Evolutionary conservation across 1,284 basidiomycete species (phyloP).

Genomic region (Ganoderma lingzhi): DNA sequence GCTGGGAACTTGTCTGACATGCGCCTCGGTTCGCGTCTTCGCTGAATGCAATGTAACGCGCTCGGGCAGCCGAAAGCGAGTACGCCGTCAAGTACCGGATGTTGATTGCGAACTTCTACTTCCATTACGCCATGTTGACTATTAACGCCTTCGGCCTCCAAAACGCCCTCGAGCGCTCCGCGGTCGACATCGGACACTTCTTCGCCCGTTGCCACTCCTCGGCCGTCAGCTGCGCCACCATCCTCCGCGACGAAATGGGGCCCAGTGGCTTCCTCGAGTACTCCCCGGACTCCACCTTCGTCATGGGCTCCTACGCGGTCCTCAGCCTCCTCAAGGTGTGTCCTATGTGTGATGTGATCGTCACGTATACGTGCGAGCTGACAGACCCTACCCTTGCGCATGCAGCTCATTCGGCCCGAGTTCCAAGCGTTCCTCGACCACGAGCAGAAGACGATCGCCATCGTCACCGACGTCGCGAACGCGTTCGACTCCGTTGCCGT

Average conservation of each 20-base stretch:
- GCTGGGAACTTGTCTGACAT: slow-evolving; percentile 18
- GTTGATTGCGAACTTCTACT: slow-evolving; percentile 78
- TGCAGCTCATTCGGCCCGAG: slow-evolving; percentile 80
- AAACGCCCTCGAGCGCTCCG: slow-evolving; percentile 84
- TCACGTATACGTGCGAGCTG: background rate
- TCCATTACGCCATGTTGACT: slow-evolving; percentile 85
- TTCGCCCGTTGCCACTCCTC: slow-evolving; percentile 84
- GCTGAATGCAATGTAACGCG: slow-evolving; percentile 8
- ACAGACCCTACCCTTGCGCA: background rate
- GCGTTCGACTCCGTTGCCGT: slow-evolving; percentile 79
- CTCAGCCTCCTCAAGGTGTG: slow-evolving; percentile 87
- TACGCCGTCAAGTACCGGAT: slow-evolving; percentile 53
- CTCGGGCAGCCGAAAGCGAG: slow-evolving; percentile 34
- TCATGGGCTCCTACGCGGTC: slow-evolving; percentile 90
- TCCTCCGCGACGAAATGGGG: slow-evolving; percentile 80
- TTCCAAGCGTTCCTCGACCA: slow-evolving; percentile 82
- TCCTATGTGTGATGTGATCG: background rate
- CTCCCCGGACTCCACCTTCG: slow-evolving; percentile 91
- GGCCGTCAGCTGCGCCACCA: slow-evolving; percentile 73
- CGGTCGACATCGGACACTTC: slow-evolving; percentile 86
- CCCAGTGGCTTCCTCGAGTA: slow-evolving; percentile 84
- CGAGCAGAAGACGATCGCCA: slow-evolving; percentile 72
- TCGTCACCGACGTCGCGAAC: slow-evolving; percentile 85
- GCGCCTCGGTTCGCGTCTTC: slow-evolving; percentile 4
- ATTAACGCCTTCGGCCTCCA: slow-evolving; percentile 96